Evolutionary conservation across 148 eudicot species (phyloP).

Genomic region (Tetragonia tetragonoides): DNA sequence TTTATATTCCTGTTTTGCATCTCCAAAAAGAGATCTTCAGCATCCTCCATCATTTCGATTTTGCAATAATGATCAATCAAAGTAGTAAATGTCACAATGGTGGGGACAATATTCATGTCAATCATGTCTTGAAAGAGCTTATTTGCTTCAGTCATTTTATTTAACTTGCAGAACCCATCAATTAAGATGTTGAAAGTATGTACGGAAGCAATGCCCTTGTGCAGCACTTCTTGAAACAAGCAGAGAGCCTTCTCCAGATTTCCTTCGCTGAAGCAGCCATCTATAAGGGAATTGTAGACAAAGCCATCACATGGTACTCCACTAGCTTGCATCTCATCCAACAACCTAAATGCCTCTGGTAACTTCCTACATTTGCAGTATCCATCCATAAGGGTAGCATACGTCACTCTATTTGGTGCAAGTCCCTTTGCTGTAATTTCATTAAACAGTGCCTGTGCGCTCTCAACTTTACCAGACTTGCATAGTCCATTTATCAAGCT

Average conservation of each 20-base stretch:
- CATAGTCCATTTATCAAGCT: slow-evolving; percentile 74
- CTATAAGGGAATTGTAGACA: slow-evolving; percentile 63
- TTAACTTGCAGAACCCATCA: slow-evolving; percentile 62
- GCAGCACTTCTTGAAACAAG: slow-evolving; percentile 54
- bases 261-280: slow-evolving; percentile 66
- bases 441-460: slow-evolving; percentile 56
- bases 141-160: slow-evolving; percentile 53
- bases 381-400: slow-evolving; percentile 74
- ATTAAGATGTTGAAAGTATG: slow-evolving; percentile 66
- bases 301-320: slow-evolving; percentile 60
- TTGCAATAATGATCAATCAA: slow-evolving; percentile 65
- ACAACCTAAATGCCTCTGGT: slow-evolving; percentile 55
- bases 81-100: slow-evolving; percentile 64
- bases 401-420: slow-evolving; percentile 58
- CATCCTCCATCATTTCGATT: slow-evolving; percentile 58
- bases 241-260: slow-evolving; percentile 55
- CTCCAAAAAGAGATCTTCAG: slow-evolving; percentile 54
- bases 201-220: slow-evolving; percentile 56
- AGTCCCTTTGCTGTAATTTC: slow-evolving; percentile 47
- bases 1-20: slow-evolving; percentile 60
- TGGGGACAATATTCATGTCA: slow-evolving; percentile 40
- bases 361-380: slow-evolving; percentile 60
- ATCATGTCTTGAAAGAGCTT: slow-evolving; percentile 50
- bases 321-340: slow-evolving; percentile 57
- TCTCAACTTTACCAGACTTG: slow-evolving; percentile 52